Evolutionary conservation across 2,329 filamentous ascomycete genomes (phyloP), one percentile per base, ranked within the genome.

Genomic region (Talaromyces sp.): DNA sequence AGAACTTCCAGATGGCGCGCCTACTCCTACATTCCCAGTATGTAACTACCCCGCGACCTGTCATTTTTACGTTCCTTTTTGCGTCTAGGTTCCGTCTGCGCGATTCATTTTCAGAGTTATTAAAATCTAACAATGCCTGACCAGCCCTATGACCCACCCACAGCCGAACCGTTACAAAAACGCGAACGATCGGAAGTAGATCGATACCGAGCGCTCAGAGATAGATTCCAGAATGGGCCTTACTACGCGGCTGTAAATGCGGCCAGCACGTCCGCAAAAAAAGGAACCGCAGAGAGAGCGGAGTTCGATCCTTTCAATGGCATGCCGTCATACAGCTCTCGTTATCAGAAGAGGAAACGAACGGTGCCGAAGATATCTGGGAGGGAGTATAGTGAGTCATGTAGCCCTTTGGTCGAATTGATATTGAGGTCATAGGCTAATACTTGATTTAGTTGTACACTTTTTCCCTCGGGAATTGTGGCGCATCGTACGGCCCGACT

Each of bases 301-400:
- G 81, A 82, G 22, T 85, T 88, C 71, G 85, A 89, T 72, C 85
- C 87, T 1, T 89, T 89, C 70, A 81, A 83, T 51, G 85, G 85
- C 64, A 88, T 88, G 75, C 84, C 84, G 45, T 86, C 85, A 0
- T 89, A 87, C 72, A 83, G 83, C 17, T 80, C 84, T 63, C 84
- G 82, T 70, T 88, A 87, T 73, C 77, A 83, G 64, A 86, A 84
- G 68, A 85, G 85, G 70, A 81, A 82, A 69, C 78, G 85, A 66
- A 81, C 78, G 22, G 71, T 88, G 10, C 87, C 87, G 0, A 82
- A 82, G 67, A 75, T 89, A 22, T 79, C 81, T 58, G 83, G 80
- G 25, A 76, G 84, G 51, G 79, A 84, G 22, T 88, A 87, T 71
- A 79, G 85, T 86, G 72, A 75, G 82, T 79, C 22, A n/a, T 51